Evolutionary conservation across 1,284 basidiomycete species (phyloP).

Genomic region (Tausonia pullulans): DNA sequence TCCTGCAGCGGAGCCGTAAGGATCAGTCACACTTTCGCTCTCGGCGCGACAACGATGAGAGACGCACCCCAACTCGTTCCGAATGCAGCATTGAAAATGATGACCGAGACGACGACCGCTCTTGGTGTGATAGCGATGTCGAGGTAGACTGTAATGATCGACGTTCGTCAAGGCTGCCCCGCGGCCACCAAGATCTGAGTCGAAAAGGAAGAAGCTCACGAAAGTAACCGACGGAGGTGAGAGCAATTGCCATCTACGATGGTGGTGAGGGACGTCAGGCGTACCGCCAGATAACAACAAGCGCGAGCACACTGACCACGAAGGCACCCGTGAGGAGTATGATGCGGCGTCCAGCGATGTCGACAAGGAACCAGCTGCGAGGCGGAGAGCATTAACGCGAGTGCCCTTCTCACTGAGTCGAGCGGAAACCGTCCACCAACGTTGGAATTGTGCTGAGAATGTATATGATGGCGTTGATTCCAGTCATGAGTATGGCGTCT

Average conservation of each 20-base stretch:
- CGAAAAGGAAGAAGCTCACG: neutral
- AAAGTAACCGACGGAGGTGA: slow-evolving; percentile 34
- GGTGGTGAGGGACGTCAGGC: neutral
- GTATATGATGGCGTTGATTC: slow-evolving; percentile 84
- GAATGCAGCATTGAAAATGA: slow-evolving; percentile 89
- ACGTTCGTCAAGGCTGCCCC: slow-evolving; percentile 52
- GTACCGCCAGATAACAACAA: too few species aligned
- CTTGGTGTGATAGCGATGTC: slow-evolving; percentile 59
- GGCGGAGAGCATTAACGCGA: slow-evolving; percentile 19
- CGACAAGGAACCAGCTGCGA: slow-evolving; percentile 79
- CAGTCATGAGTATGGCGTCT: slow-evolving; percentile 93
- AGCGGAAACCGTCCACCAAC: slow-evolving; percentile 37
- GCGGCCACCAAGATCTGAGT: slow-evolving; percentile 53
- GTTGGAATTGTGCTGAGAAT: slow-evolving; percentile 69
- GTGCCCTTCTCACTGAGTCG: neutral
- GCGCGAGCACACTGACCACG: neutral
- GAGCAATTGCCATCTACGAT: slow-evolving; percentile 29
- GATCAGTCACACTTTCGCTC: too few species aligned
- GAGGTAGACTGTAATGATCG: slow-evolving; percentile 84
- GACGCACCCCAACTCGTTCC: slow-evolving; percentile 36
- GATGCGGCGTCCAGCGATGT: slow-evolving; percentile 76
- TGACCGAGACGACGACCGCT: slow-evolving; percentile 74
- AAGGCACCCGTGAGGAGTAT: slow-evolving; percentile 80
- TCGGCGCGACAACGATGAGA: slow-evolving; percentile 7
- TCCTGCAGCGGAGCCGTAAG: neutral